phyloP scores from a whole-genome alignment of 2,329 filamentous ascomycete species.

The Ceratocystiopsis sp. region DNA sequence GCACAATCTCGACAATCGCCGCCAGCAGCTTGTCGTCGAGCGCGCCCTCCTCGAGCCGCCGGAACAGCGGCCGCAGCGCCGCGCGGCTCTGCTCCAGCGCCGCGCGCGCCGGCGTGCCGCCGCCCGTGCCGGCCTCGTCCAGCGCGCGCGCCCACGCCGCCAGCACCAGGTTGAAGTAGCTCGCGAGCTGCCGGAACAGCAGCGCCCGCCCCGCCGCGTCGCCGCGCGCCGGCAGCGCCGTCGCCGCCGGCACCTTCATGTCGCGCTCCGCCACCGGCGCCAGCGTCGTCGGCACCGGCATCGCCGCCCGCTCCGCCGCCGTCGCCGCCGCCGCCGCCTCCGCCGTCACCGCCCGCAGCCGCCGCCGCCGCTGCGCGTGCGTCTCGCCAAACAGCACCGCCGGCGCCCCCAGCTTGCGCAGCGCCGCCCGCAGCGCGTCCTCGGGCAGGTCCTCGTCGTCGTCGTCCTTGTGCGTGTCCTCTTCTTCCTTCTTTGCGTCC shows the following conservation, averaged over 20 bases:
- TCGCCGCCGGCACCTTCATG: conserved; percentile 59
- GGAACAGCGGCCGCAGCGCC: conserved; percentile 80
- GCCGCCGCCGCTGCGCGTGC: conserved; percentile 48
- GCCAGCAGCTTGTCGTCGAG: conserved; percentile 63
- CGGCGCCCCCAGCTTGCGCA: conserved; percentile 60
- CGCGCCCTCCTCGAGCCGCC: conserved; percentile 68
- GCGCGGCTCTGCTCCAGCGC: conserved; percentile 78
- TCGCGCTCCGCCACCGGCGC: conserved; percentile 66
- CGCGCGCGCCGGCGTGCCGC: conserved; percentile 62
- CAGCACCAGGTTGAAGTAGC: conserved; percentile 94
- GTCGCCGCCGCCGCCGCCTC: conserved; percentile 29
- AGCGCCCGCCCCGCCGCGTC: conserved; percentile 51
- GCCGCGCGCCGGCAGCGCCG: conserved; percentile 24
- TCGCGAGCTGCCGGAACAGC: conserved; percentile 74
- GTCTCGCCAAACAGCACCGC: conserved; percentile 65
- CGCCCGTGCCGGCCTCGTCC: conserved; percentile 32
- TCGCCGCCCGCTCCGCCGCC: conserved; percentile 15
- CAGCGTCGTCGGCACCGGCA: conserved; percentile 76
- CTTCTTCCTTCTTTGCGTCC: conserved; percentile 11
- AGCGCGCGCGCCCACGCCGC: conserved; percentile 73
- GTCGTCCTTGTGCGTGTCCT: conserved; percentile 21
- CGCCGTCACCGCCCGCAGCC: conserved; percentile 51
- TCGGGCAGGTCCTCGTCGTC: conserved; percentile 41
- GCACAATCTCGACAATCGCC: conserved; percentile 80
- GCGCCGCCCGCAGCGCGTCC: conserved; percentile 47